A percentile compares a stretch with the other conserved stretches of the same genome.
Evolutionary conservation across 2,329 filamentous ascomycete species (phyloP).

Genomic region (Chalaropsis thielavioides): DNA sequence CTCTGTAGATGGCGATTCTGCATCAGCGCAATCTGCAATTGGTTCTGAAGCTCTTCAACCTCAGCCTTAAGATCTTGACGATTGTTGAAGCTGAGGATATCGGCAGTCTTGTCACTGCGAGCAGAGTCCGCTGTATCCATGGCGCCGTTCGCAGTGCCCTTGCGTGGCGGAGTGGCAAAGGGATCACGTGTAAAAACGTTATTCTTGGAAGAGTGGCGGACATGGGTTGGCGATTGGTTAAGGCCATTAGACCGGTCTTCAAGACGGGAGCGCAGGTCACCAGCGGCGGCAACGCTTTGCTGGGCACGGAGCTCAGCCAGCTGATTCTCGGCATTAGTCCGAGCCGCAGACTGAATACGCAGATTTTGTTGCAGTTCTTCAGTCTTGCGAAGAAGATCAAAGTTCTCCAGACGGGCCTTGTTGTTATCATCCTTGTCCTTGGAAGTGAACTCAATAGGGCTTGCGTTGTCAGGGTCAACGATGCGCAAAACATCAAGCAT

Average conservation of each 20-base stretch:
- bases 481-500: slow-evolving; percentile 72
- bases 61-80: slow-evolving; percentile 84
- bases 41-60: slow-evolving; percentile 82
- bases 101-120: slow-evolving; percentile 64
- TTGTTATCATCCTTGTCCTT: slow-evolving; percentile 37
- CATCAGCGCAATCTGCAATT: slow-evolving; percentile 88
- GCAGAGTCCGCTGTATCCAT: slow-evolving; percentile 48
- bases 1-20: slow-evolving; percentile 84
- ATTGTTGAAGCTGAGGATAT: slow-evolving; percentile 71
- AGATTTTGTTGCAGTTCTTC: slow-evolving; percentile 82
- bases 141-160: slow-evolving; percentile 52
- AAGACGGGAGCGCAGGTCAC: slow-evolving; percentile 46
- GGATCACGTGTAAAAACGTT: slow-evolving; percentile 1
- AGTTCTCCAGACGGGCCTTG: slow-evolving; percentile 57
- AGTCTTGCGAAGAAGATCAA: slow-evolving; percentile 72
- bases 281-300: slow-evolving; percentile 10
- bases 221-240: slow-evolving; percentile 57
- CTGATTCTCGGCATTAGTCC: slow-evolving; percentile 69
- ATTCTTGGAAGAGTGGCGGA: slow-evolving; percentile 44
- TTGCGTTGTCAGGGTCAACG: slow-evolving; percentile 61
- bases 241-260: slow-evolving; percentile 77
- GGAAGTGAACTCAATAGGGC: slow-evolving; percentile 40
- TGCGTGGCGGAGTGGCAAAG: slow-evolving; percentile 24
- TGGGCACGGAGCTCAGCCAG: slow-evolving; percentile 57
- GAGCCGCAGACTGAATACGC: slow-evolving; percentile 66